Evolutionary conservation across 257 asterid species (phyloP).

Genomic region (Perilla frutescens): DNA sequence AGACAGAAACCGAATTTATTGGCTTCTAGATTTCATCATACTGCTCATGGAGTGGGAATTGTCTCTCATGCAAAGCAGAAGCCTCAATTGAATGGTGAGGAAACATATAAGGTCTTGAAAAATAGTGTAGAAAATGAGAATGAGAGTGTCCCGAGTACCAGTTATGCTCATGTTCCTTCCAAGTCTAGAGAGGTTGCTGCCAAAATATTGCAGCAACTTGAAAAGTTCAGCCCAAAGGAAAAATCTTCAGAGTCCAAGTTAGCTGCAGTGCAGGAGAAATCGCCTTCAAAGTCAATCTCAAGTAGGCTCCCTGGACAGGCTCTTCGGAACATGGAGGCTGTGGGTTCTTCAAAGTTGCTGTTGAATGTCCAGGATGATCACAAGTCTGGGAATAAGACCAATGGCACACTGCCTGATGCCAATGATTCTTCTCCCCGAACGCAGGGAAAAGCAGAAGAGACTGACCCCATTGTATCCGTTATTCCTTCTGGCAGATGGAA

Average conservation of each 20-base stretch:
- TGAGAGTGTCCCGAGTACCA: conserved; percentile 54
- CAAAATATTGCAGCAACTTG: conserved; percentile 82
- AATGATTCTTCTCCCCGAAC: conserved; percentile 41
- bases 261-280: conserved; percentile 49
- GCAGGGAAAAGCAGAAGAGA: conserved; percentile 43
- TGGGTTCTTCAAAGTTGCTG: conserved; percentile 57
- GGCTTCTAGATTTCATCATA: conserved; percentile 43
- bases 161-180: conserved; percentile 61
- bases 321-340: conserved; percentile 63
- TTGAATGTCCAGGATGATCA: conserved; percentile 45
- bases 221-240: conserved; percentile 70
- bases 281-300: conserved; percentile 54
- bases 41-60: conserved; percentile 45
- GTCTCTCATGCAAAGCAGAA: conserved; percentile 54
- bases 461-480: conserved; percentile 35
- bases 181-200: conserved; percentile 80
- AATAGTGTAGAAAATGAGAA: conserved; percentile 47
- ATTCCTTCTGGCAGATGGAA: conserved; percentile 32
- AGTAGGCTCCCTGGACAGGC: conserved; percentile 65
- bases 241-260: conserved; percentile 66
- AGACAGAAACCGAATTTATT: conserved; percentile 72
- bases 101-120: conserved; percentile 41
- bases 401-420: conserved; percentile 38
- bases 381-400: conserved; percentile 48
- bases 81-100: conserved; percentile 43